Conservation (phyloP, 768 basidiomycete genomes). For the Cystofilobasidium capitatum region DNA sequence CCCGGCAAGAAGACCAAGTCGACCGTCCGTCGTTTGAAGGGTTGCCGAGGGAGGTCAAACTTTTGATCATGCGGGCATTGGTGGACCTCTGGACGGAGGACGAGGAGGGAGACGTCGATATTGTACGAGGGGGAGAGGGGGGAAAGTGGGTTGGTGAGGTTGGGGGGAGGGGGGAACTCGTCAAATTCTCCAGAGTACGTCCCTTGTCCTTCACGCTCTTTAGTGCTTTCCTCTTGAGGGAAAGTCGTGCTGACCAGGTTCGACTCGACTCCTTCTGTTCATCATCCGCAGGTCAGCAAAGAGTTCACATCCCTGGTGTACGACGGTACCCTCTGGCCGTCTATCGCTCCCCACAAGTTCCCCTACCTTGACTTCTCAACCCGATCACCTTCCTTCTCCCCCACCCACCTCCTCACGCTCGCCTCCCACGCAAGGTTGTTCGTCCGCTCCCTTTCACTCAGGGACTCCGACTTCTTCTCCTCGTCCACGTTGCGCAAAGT, state of each 20-base stretch:
- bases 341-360: background rate
- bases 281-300: conserved; percentile 7
- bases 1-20: background rate
- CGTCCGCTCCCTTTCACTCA: background rate
- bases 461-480: background rate
- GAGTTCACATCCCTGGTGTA: background rate
- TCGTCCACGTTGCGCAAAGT: background rate
- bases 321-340: conserved; percentile 10
- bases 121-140: background rate
- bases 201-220: background rate
- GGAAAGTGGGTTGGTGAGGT: conserved; percentile 4
- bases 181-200: conserved; percentile 12
- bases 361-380: background rate
- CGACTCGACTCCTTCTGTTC: too few relatives aligned
- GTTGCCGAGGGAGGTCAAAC: too few relatives aligned
- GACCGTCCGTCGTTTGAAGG: background rate
- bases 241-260: too few relatives aligned
- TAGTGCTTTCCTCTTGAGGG: background rate
- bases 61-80: too few relatives aligned
- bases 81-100: conserved; percentile 2
- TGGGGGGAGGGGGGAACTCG: conserved; percentile 4
- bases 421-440: background rate
- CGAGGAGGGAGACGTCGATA: background rate
- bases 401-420: background rate
- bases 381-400: background rate